Evolutionary conservation across 2,329 filamentous ascomycete species (phyloP), one percentile per base, ranked within the genome.

Genomic region (Colletotrichum spinosum): DNA sequence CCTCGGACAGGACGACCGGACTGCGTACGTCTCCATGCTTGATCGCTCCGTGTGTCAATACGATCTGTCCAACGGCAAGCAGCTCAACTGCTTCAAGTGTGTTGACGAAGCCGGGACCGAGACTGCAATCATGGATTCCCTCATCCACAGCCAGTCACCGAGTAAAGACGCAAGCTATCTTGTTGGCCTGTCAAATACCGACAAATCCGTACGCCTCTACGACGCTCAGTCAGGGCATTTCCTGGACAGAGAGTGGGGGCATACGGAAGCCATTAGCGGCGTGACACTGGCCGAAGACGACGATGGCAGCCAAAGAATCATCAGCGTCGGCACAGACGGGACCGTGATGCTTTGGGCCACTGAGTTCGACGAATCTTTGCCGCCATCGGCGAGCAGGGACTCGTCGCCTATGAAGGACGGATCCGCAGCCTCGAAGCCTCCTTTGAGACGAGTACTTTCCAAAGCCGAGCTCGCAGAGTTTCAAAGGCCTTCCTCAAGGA

Each of bases 201-300:
- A 99, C 77, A 99, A 98, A 75, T 98, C 96, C 1, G 90, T 99
- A 60, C 86, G 96, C 41, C 81, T 99, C 13, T 99, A 99, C 72
- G 92, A 97, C 70, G 83, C 88, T 37, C 89, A 91, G 67, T 89
- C 88, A 46, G 94, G 95, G 8, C 80, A 82, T 2, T 90, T 99
- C 62, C 80, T 98, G 35, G 92, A 94, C 55, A 89, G 93, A 45
- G 96, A 98, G 78, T 97, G 94, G 88, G 96, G 96, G 1, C 96
- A 99, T 71, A 97, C 94, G 0, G 94, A 97, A 74, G 92, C 94
- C 8, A 93, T 99, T 69, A 97, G 92, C 55, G 94, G 94, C 66
- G 88, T 97, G 15, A 86, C 91, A 4, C 79, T 97, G 15, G 76
- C 95, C 10, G 87, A 91, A 59, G 83, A 83, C 8, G 82, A 84